Evolutionary conservation across 768 basidiomycete genomes (phyloP).

Genomic region (Cyclocybe aegerita): DNA sequence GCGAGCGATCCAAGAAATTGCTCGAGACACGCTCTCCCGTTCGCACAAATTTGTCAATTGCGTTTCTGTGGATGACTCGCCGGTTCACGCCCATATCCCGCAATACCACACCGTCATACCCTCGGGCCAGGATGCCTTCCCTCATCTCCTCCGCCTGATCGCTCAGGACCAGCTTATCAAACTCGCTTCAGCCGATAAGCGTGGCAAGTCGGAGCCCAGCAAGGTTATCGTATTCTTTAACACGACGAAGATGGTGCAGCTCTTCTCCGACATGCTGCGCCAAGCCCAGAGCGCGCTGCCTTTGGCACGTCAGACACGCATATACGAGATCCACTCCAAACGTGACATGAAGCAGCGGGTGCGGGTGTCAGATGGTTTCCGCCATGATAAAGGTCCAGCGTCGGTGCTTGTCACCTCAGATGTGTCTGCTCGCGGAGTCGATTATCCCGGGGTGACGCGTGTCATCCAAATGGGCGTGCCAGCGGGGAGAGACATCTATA

Average conservation of each 20-base stretch:
- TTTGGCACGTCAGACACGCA: conserved; percentile 43
- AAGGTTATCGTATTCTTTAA: conserved; percentile 84
- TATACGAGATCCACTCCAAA: conserved; percentile 87
- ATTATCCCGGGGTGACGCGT: conserved; percentile 86
- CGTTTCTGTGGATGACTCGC: conserved; percentile 58
- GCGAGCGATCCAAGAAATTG: conserved; percentile 66
- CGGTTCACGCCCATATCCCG: conserved; percentile 72
- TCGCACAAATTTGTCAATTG: conserved; percentile 76
- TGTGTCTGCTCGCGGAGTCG: conserved; percentile 85
- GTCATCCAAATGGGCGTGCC: conserved; percentile 93
- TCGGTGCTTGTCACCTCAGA: conserved; percentile 82
- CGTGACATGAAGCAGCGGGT: conserved; percentile 59
- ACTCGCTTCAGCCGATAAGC: conserved; percentile 21
- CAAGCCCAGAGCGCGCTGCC: conserved; percentile 51
- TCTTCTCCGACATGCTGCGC: conserved; percentile 65
- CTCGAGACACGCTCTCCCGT: conserved; percentile 53
- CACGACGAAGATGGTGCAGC: conserved; percentile 82
- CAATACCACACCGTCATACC: conserved; percentile 83
- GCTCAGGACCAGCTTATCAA: conserved; percentile 82
- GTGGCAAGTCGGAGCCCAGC: not conserved
- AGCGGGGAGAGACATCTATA: conserved; percentile 63
- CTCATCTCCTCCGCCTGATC: conserved; percentile 76
- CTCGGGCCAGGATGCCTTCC: conserved; percentile 63
- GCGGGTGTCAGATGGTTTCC: conserved; percentile 58
- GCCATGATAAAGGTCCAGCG: conserved; percentile 41